phyloP scores from a whole-genome alignment of 352 stramenopile species.

The Pythium pyrilobum region DNA sequence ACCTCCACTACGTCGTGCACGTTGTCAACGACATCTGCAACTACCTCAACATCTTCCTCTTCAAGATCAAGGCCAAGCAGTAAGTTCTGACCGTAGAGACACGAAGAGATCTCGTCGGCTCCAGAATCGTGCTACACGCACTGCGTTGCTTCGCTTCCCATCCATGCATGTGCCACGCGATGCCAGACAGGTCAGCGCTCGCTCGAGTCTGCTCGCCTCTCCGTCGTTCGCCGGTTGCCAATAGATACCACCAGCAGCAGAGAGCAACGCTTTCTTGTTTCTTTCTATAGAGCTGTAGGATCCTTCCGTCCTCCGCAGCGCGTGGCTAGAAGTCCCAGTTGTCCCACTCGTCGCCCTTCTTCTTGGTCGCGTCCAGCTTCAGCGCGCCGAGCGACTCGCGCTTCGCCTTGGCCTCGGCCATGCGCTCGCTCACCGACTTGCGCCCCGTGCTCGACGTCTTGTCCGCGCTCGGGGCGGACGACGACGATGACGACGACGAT shows the following conservation, averaged over 20 bases:
- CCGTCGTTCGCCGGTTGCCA: no score
- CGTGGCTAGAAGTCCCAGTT: conserved; percentile 66
- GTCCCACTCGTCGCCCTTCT: conserved; percentile 68
- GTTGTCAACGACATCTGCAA: conserved; percentile 84
- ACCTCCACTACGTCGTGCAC: conserved; percentile 76
- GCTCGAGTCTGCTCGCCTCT: neutral
- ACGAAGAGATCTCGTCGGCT: no score
- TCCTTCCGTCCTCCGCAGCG: neutral
- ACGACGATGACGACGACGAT: neutral
- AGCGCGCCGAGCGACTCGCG: conserved; percentile 45
- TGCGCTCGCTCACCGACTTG: conserved; percentile 48
- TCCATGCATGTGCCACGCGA: no score
- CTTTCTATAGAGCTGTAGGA: conserved; percentile 9
- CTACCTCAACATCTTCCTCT: conserved; percentile 82
- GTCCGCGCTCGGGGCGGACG: neutral
- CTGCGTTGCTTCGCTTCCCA: no score
- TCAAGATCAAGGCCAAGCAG: conserved; percentile 55
- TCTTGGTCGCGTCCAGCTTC: conserved; percentile 44
- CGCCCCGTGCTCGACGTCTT: conserved; percentile 6
- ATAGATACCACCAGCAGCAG: no score
- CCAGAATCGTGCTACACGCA: no score
- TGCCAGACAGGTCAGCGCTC: no score
- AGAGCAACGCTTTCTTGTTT: neutral
- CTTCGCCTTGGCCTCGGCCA: conserved; percentile 54
- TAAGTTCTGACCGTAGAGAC: conserved; percentile 1